phyloP scores from a whole-genome alignment of 116 monocot species.

The Posidonia oceanica region DNA sequence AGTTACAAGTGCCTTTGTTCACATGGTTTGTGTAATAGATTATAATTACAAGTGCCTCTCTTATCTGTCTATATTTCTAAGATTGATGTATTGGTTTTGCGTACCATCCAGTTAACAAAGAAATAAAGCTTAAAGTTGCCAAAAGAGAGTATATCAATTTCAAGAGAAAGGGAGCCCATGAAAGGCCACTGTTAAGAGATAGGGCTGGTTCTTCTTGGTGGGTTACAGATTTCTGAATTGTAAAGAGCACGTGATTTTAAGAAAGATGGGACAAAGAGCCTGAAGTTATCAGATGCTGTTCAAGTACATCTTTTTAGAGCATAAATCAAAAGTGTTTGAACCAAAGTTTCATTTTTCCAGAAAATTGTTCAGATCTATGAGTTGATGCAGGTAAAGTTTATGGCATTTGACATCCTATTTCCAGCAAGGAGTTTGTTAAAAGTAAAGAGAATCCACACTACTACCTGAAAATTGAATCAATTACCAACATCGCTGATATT shows the following conservation, averaged over 20 bases:
- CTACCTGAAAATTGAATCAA: not conserved
- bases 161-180: constrained; percentile 38
- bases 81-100: constrained; percentile 39
- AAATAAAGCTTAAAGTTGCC: constrained; percentile 52
- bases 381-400: constrained; percentile 46
- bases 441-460: not conserved
- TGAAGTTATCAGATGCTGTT: constrained; percentile 49
- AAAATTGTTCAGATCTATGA: constrained; percentile 33
- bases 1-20: too few species aligned
- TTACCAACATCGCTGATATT: too few species aligned
- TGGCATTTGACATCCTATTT: constrained; percentile 1
- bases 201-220: constrained; percentile 12
- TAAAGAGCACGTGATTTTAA: constrained; percentile 25
- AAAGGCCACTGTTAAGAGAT: constrained; percentile 26
- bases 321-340: constrained; percentile 35
- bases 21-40: constrained; percentile 15
- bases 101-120: constrained; percentile 76
- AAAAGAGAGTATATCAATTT: constrained; percentile 37
- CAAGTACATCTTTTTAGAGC: constrained; percentile 33
- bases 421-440: not conserved
- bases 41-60: constrained; percentile 5
- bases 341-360: constrained; percentile 30
- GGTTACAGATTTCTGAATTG: constrained; percentile 20
- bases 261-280: constrained; percentile 39
- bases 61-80: constrained; percentile 18